These are phyloP conservation scores for Rhizomucor miehei DNA, from an alignment of 371 early-diverging fungal species.

Conservation along the genomic window DNA sequence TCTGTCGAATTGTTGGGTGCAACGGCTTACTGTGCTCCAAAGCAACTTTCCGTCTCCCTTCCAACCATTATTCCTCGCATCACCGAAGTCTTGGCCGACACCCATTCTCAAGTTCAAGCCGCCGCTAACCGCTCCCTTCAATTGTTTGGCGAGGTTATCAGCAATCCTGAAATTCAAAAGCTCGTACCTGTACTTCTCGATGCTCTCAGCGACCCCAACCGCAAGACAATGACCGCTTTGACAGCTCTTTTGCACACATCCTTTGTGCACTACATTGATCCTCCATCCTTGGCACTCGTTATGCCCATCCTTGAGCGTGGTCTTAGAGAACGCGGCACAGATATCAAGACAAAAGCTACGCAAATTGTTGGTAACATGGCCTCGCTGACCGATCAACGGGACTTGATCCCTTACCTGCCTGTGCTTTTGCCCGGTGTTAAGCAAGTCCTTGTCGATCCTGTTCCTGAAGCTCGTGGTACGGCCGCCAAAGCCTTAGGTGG, in stretches of 20 bases:
- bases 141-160: constrained; percentile 91
- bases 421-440: constrained; percentile 84
- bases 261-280: constrained; percentile 97
- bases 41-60: constrained; percentile 86
- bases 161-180: constrained; percentile 94
- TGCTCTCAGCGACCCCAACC: constrained; percentile 89
- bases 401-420: constrained; percentile 84
- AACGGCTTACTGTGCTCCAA: constrained; percentile 97
- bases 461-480: constrained; percentile 93
- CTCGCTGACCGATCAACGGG: constrained; percentile 85
- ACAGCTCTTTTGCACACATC: constrained; percentile 86
- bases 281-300: constrained; percentile 92
- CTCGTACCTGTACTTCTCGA: constrained; percentile 85
- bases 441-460: constrained; percentile 91
- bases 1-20: constrained; percentile 93
- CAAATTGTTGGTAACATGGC: constrained; percentile 98
- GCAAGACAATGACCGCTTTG: constrained; percentile 80
- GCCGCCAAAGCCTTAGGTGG: constrained; percentile 93
- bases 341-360: constrained; percentile 90
- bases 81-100: constrained; percentile 88
- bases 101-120: constrained; percentile 89
- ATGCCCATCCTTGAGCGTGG: constrained; percentile 95
- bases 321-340: constrained; percentile 84
- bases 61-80: constrained; percentile 93
- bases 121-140: constrained; percentile 87